Evolutionary conservation across 1,139 yeast genomes (phyloP), one percentile per base, ranked within the genome.

Genomic region (Taphrina confusa): DNA sequence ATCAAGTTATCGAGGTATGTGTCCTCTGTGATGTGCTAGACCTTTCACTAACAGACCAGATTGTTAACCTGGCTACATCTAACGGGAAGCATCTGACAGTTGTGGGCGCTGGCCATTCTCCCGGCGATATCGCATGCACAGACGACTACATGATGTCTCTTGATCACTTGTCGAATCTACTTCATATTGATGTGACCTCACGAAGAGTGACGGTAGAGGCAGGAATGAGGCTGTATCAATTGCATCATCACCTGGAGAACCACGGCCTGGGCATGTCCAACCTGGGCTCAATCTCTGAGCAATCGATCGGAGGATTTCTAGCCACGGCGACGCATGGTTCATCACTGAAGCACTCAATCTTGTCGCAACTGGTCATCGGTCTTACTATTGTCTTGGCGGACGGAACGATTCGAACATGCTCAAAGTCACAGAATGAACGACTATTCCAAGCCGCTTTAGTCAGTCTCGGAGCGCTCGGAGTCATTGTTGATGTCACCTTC

Each of bases 311-410:
- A 1, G 98, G 98, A 3, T 82, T 91, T 65, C 89, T 92, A 55
- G 87, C 96, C 1, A 92, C 98, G 0, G 97, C 97, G 37, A 90
- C 97, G 0, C 98, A 92, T 70, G 98, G 98, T 1, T 87, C 97
- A 0, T 84, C 96, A 6, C 94, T 92, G 57, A 88, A 80, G 71
- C 97, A 92, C 69, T 97, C 97, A 0, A 77, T 91, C 49, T 88
- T 92, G 2, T 83, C 94, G 9, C 92, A 90, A 68, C 96, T 90
- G 72, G 80, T 89, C 63, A 97, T 91, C 2, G 81, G 84, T 61
- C 73, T 92, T 62, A 82, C 87, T 4, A 75, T 91, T 44, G 81
- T 87, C 61, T 82, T 86, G 66, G 87, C 92, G 44, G 64, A 70
- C 1, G 97, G 97, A 27, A 82, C 87, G 65, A 69, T 84, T 20